A percentile compares a stretch with the other conserved stretches of the same genome.
Conservation (phyloP, 768 basidiomycete species). For the Boletus barrowsii region DNA sequence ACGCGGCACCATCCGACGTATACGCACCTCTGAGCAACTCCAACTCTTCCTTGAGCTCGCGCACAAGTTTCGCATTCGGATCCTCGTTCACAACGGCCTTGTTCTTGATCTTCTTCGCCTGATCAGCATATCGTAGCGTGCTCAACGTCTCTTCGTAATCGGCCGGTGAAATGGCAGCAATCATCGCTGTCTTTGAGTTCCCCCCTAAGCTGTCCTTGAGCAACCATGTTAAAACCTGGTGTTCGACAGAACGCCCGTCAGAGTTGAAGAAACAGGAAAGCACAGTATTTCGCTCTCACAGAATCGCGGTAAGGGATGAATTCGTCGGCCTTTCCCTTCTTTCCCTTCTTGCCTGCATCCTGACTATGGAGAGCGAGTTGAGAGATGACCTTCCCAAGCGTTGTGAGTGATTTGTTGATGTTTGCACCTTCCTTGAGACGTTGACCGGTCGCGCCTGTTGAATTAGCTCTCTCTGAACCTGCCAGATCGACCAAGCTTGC, state of each 20-base stretch:
- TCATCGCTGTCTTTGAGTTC: constrained; percentile 99
- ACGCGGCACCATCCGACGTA: not conserved
- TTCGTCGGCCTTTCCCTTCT: constrained; percentile 87
- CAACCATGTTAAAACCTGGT: constrained; percentile 92
- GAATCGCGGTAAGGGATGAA: constrained; percentile 98
- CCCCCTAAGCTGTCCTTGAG: constrained; percentile 97
- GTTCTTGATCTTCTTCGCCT: constrained; percentile 99
- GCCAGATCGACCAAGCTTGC: constrained; percentile 89
- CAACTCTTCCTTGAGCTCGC: constrained; percentile 98
- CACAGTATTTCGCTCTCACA: constrained; percentile 43
- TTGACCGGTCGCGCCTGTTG: constrained; percentile 95
- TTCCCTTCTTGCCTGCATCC: constrained; percentile 73
- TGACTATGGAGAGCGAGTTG: constrained; percentile 65
- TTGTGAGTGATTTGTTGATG: constrained; percentile 98
- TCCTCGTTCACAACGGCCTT: constrained; percentile 99
- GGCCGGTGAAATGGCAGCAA: constrained; percentile 97
- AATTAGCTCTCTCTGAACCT: constrained; percentile 95
- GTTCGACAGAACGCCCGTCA: constrained; percentile 6
- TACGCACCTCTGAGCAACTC: constrained; percentile 79
- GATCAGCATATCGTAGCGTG: constrained; percentile 96
- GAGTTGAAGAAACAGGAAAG: not conserved
- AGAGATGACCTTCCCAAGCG: constrained; percentile 96
- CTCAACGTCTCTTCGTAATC: constrained; percentile 98
- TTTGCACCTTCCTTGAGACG: constrained; percentile 97
- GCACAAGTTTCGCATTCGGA: constrained; percentile 97